Percentiles rank a stretch among this genome's conserved stretches.
These are phyloP conservation scores for Ormosia emarginata DNA, from an alignment of 306 rosid genomes.

Conservation along the genomic window DNA sequence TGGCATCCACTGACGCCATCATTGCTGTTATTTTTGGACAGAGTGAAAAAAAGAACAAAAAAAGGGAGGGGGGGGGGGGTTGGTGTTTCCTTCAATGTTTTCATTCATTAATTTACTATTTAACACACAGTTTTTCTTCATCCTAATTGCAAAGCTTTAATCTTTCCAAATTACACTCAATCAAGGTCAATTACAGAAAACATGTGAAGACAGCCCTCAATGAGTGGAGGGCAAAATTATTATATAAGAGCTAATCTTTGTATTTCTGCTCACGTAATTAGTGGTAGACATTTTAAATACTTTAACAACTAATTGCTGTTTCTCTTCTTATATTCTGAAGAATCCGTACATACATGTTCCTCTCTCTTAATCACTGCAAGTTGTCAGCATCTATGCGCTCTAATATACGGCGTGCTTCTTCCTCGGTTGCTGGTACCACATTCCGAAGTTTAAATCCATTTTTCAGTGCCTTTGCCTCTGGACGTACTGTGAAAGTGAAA, in stretches of 20 bases:
- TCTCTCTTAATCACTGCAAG: constrained; percentile 26
- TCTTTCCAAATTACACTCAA: too few relatives aligned
- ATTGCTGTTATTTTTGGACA: too few relatives aligned
- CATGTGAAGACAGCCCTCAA: too few relatives aligned
- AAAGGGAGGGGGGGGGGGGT: too few relatives aligned
- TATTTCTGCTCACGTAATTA: constrained; percentile 3
- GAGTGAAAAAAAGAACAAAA: too few relatives aligned
- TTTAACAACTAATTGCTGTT: constrained; percentile 15
- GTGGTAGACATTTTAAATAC: neutral
- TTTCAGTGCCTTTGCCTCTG: constrained; percentile 67
- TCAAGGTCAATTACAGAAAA: too few relatives aligned
- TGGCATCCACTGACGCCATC: too few relatives aligned
- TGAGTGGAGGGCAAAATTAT: too few relatives aligned
- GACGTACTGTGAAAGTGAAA: constrained; percentile 83
- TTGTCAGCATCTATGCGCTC: constrained; percentile 82
- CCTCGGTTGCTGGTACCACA: constrained; percentile 94
- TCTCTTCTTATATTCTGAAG: constrained; percentile 26
- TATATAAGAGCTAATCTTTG: neutral
- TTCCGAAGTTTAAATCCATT: constrained; percentile 56
- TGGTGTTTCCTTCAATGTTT: too few relatives aligned
- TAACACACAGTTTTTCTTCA: too few relatives aligned
- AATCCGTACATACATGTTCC: neutral
- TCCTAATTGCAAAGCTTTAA: too few relatives aligned
- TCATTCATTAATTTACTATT: too few relatives aligned
- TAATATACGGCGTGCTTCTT: constrained; percentile 79